Percentiles rank a stretch among this genome's conserved stretches.
Evolutionary conservation across 2,329 filamentous ascomycete species (phyloP).

Genomic region (Fonsecaea pugnacius): DNA sequence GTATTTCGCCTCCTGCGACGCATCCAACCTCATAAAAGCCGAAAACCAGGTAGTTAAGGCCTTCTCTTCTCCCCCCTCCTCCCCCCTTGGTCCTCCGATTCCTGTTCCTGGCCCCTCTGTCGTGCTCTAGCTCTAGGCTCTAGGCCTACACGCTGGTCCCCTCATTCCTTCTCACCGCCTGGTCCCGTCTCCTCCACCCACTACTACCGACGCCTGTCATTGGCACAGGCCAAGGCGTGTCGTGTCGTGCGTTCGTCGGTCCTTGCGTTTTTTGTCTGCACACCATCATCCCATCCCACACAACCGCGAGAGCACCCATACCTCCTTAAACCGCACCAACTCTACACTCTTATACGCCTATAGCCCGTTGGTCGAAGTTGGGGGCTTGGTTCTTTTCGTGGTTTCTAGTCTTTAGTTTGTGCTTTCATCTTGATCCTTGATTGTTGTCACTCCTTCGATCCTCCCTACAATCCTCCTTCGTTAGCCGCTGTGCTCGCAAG

Average conservation of each 20-base stretch:
- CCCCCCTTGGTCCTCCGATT: constrained; percentile 1
- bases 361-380: constrained; percentile 8
- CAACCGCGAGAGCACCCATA: constrained; percentile 4
- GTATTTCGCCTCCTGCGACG: constrained; percentile 18
- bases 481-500: constrained; percentile 27
- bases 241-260: constrained; percentile 3
- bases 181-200: constrained; percentile 11
- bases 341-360: constrained; percentile 21
- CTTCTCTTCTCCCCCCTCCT: not conserved
- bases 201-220: constrained; percentile 1
- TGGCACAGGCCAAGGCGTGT: not conserved
- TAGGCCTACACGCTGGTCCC: constrained; percentile 6
- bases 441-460: constrained; percentile 30
- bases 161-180: constrained; percentile 20
- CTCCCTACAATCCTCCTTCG: constrained; percentile 29
- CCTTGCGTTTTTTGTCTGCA: constrained; percentile 18
- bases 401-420: constrained; percentile 11
- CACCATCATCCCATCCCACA: constrained; percentile 12
- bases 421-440: constrained; percentile 9
- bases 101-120: constrained; percentile 13
- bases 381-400: constrained; percentile 2
- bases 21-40: constrained; percentile 3
- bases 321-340: constrained; percentile 11
- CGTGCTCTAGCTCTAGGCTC: not conserved
- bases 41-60: not conserved